Evolutionary conservation across 163 green algal species (phyloP), one percentile per base, ranked within the genome.

Genomic region (Coccomyxa subellipsoidea): DNA sequence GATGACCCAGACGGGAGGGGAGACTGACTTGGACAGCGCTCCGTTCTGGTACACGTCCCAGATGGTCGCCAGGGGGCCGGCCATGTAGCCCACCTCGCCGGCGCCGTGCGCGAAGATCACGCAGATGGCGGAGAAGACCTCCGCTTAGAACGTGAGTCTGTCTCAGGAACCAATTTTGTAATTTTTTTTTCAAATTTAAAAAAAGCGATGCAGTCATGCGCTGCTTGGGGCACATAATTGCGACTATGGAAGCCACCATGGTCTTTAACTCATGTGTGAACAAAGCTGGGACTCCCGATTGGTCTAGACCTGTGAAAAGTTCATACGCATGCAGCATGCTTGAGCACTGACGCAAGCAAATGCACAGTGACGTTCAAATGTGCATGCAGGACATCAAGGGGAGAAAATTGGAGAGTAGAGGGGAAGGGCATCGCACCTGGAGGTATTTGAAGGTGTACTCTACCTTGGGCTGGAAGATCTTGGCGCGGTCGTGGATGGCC

Each of bases 51-150:
- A 92, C 40, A 91, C 82, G 37, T 83, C 81, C 37, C 86, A 92
- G 71, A 96, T 80, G 54, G 81, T 83, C 79, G 87, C 82, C 15
- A 92, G 88, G 69, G 85, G 91, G 15, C 91, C 92, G 9, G 90
- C 83, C 69, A 78, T 78, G 86, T 95, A 94, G 59, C 88, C 92
- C 0, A 94, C 89, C 79, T 96, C 92, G 76, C 91, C 91, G 37
- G 91, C 87, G 32, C 93, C 92, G 84, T 96, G 92, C 5, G 92
- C 80, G 80, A 96, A 94, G 34, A 82, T 84, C 29, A 90, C 85
- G 32, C 87, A 90, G 77, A 87, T 89, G 35, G 92, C 91, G 39
- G 91, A 92, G 76, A 96, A 90, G 34, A 96, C 90, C 86, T 94
- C 84, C 69, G 59, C 34, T 18, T n/a, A 23, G 54, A 70, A 70